Evolutionary conservation across 495 filamentous ascomycete genomes (phyloP), one percentile per base, ranked within the genome.

Genomic region (Aspergillus cavernicola): DNA sequence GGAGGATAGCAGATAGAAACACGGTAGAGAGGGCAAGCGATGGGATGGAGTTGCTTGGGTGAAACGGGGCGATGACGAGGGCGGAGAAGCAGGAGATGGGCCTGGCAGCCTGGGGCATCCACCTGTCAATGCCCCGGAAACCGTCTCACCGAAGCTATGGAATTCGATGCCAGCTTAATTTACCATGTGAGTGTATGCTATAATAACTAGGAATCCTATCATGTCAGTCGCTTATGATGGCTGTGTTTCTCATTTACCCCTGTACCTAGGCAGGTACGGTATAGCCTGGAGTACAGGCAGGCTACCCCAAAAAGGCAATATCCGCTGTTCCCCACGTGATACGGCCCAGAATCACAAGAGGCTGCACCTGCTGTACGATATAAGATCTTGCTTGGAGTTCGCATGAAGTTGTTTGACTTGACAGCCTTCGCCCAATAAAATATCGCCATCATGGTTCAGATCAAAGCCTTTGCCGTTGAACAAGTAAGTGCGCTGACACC

Each of bases 391-490:
- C 29, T 46, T 33, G 43, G 28, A 46, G 28, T 46, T 32, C 43
- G 10, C 11, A 11, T 38, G 7, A n/a, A 18, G 16, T 9, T 38
- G 16, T 4, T 38, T 19, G 36, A n/a, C n/a, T n/a, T n/a, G n/a
- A 38, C n/a, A 4, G 16, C n/a, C 16, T 38, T 6, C 35, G 6
- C 13, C 31, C 11, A 10, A 33, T 33, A 20, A 18, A 7, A 35
- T 20, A 20, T 31, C 19, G n/a, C 19, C 44, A 47, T 47, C 18
- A 89, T 90, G 85, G 86, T 90, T 24, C 78, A 83, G 57, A 79
- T 91, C 56, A 69, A 80, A 42, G 70, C 79, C 15, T 95, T 95
- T 64, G 82, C 83, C 19, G 86, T 95, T 11, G 89, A 95, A 71
- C 83, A 85, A 70, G 85, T 87, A 77, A 48, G 72, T 71, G 18